Evolutionary conservation across 495 filamentous ascomycete species (phyloP).

Genomic region (Mycothermus thermophilus): DNA sequence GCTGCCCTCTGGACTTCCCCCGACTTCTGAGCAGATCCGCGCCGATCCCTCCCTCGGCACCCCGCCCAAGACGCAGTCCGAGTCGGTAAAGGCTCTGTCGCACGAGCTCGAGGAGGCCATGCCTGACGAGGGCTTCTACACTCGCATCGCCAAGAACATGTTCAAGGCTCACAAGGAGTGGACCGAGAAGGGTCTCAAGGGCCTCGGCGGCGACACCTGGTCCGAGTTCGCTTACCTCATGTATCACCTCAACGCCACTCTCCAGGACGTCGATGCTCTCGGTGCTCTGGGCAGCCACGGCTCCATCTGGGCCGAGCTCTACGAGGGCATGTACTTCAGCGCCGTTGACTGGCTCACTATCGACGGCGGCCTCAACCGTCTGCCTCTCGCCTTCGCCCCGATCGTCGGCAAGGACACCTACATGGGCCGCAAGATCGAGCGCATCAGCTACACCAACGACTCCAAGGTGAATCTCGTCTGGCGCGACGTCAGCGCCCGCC

Average conservation of each 20-base stretch:
- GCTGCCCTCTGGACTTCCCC: conserved; percentile 26
- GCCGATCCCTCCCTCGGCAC: conserved; percentile 23
- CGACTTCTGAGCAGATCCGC: conserved; percentile 31
- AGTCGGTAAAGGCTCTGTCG: conserved; percentile 20
- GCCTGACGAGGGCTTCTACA: conserved; percentile 18
- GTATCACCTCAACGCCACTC: conserved; percentile 38
- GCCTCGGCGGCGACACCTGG: conserved; percentile 33
- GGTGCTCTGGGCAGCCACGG: conserved; percentile 5
- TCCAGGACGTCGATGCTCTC: conserved; percentile 43
- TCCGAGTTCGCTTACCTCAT: conserved; percentile 50
- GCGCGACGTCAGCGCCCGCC: background rate
- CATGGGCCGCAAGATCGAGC: conserved; percentile 39
- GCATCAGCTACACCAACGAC: conserved; percentile 26
- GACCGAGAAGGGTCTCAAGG: conserved; percentile 20
- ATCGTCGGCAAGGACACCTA: conserved; percentile 40
- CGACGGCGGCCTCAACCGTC: conserved; percentile 43
- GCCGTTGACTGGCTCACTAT: conserved; percentile 51
- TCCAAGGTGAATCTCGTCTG: conserved; percentile 9
- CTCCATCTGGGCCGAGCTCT: conserved; percentile 27
- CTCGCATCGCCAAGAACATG: conserved; percentile 42
- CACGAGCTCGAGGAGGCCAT: conserved; percentile 1
- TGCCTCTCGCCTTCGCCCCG: conserved; percentile 49
- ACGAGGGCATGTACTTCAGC: conserved; percentile 45
- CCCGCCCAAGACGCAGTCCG: conserved; percentile 18
- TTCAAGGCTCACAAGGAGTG: conserved; percentile 48